Evolutionary conservation across 164 flowering plant species (phyloP), one percentile per base, ranked within the genome.

Genomic region (Tetracentron sinense): DNA sequence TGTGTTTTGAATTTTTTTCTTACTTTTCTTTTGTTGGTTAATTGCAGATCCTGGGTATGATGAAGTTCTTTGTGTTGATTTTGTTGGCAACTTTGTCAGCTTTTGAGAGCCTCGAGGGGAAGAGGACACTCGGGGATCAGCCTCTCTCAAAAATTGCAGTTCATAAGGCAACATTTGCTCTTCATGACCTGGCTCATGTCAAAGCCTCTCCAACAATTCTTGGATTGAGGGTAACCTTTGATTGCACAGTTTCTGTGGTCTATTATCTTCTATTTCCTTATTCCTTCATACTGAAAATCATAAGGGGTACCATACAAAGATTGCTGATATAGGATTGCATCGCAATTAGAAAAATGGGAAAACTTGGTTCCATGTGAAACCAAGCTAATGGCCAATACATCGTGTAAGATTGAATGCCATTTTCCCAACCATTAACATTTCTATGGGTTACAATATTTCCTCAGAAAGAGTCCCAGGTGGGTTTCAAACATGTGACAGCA

Each of bases 131-230:
- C 61, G 86, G 78, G n/a, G 83, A 61, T 58, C 89, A 88, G 27
- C 91, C 97, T 25, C 79, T 90, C 6, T 74, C 97, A 3, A 75
- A 54, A 62, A 78, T 89, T 64, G 86, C 85, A 3, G 77, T 91
- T 64, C 87, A 88, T 15, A 72, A 75, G 56, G 60, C 86, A 19
- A 58, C 30, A 29, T 14, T 81, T 66, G 83, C 79, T 29, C 69
- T 83, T 42, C 60, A 80, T 61, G 73, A 64, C 10, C 20, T 49
- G 26, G 96, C 96, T 52, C 76, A 66, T 78, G 66, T 91, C 27
- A 83, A 81, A 67, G 93, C 83, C 10, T 79, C 79, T 63, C 90
- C 97, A 58, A 19, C 71, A 20, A 19, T 88, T 73, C 88, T 91
- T 68, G 97, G 97, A 61, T 54, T 75, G 33, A 62, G 68, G 73